Evolutionary conservation across 805 yeast genomes (phyloP).

Genomic region (Blastobotrys chiropterorum): DNA sequence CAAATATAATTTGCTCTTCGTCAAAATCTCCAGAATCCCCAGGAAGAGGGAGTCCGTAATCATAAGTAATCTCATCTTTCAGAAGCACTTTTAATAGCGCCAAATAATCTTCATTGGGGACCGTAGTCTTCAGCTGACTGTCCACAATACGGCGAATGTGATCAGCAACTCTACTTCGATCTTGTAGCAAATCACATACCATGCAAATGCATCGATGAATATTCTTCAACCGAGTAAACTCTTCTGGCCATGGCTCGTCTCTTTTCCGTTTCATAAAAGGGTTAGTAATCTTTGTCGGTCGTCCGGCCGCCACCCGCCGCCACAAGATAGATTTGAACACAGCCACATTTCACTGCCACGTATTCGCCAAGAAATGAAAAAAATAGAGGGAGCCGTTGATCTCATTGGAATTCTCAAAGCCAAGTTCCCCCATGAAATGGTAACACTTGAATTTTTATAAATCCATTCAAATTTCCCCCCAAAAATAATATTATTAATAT

Average conservation of each 20-base stretch:
- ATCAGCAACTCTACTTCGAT: neutral
- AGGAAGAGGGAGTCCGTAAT: conserved; percentile 63
- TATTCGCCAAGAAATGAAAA: no score
- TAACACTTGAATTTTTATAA: no score
- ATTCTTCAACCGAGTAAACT: neutral
- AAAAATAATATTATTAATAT: neutral
- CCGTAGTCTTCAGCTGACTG: neutral
- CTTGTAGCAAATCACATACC: neutral
- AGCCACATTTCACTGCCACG: neutral
- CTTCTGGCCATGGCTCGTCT: neutral
- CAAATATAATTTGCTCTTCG: conserved; percentile 56
- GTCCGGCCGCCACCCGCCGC: neutral
- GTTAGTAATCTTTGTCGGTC: neutral
- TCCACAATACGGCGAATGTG: neutral
- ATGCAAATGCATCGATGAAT: neutral
- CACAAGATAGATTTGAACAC: neutral
- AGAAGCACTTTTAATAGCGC: conserved; percentile 56
- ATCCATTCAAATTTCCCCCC: no score
- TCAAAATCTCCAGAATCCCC: conserved; percentile 13
- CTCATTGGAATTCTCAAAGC: no score
- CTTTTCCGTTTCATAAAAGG: neutral
- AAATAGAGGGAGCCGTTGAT: no score
- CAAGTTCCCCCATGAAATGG: no score
- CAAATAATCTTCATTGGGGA: conserved; percentile 32
- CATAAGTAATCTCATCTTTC: conserved; percentile 64